Evolutionary conservation across 768 basidiomycete species (phyloP).

Genomic region (Pilatotrama ljubarskyi): DNA sequence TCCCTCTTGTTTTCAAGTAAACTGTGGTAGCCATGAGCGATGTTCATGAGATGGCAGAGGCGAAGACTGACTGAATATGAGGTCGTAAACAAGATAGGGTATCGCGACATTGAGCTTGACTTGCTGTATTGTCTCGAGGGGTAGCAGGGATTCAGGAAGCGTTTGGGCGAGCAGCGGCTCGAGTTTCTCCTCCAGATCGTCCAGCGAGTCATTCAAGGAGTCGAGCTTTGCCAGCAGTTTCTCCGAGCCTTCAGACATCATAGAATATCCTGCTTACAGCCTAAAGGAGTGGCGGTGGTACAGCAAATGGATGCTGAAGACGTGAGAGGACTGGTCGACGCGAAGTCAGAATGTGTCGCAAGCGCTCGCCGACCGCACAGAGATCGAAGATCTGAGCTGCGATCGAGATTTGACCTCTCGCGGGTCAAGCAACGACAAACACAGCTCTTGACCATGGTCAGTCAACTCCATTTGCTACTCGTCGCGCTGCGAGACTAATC

Average conservation of each 20-base stretch:
- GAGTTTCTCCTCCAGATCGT: slow-evolving; percentile 66
- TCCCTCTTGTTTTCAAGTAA: slow-evolving; percentile 76
- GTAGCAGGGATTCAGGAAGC: slow-evolving; percentile 63
- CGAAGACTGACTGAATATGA: slow-evolving; percentile 70
- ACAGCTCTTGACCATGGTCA: slow-evolving; percentile 28
- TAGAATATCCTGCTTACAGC: too few species aligned
- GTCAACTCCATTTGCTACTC: slow-evolving; percentile 12
- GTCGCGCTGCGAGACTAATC: slow-evolving; percentile 1
- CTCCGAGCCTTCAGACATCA: slow-evolving; percentile 38
- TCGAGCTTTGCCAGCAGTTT: slow-evolving; percentile 45
- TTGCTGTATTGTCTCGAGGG: slow-evolving; percentile 72
- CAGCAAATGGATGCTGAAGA: too few species aligned
- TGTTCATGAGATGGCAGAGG: neutral
- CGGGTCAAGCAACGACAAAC: neutral
- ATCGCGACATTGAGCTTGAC: slow-evolving; percentile 78
- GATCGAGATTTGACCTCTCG: neutral
- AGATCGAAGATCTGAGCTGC: slow-evolving; percentile 6
- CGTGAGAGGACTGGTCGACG: neutral
- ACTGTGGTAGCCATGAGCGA: slow-evolving; percentile 42
- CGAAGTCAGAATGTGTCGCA: neutral
- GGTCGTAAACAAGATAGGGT: slow-evolving; percentile 83
- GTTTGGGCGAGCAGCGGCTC: slow-evolving; percentile 68
- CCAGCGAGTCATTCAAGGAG: slow-evolving; percentile 56
- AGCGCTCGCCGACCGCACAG: slow-evolving; percentile 8
- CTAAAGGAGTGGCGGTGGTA: too few species aligned